Base-by-base conservation (phyloP, 2,329 filamentous ascomycete genomes). In the Scorias spongiosa region DNA sequence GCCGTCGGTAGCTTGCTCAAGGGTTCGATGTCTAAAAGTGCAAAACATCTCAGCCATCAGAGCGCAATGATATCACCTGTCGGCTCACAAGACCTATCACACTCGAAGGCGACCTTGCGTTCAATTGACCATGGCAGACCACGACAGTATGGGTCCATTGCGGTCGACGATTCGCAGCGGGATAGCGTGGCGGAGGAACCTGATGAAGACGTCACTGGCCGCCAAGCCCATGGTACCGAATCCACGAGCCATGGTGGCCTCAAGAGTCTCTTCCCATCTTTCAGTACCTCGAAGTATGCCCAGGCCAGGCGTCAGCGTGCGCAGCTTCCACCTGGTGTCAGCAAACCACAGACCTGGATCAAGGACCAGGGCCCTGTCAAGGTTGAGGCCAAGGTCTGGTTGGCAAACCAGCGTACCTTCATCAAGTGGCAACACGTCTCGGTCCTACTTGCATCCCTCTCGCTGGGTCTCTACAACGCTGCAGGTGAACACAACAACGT, bases 401-500 rank as follows among this genome's bases (percentile, higher is more conserved):
- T 98, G 45, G 91, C 91, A 44, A 98, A 98, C 64, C 89, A 98
- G 66, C 81, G 91, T 48, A 98, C 91, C 0, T 98, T 95, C 61
- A 81, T 98, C 63, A 96, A 95, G 64, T 98, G 91, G 91, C 85
- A 96, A 68, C 88, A 96, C 62, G 87, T 98, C 56, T 81, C 79
- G 48, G 78, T 98, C 41, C 72, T 98, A 11, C 78, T 98, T 18
- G 88, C 87, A 32, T 80, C 81, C 17, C 66, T 98, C 28, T 84
- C 85, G 0, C 68, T 98, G 10, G 84, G 81, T 17, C 68, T 98
- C 26, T 95, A 89, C 66, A 89, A 93, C 54, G 86, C 89, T 0
- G 88, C 88, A 0, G 84, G 84, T 6, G 69, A 80, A 52, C 57
- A 70, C 45, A 85, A 93, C 61, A 69, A 70, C n/a, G 63, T 94